These are phyloP conservation scores for Cordyceps cicadae DNA, from an alignment of 2,329 filamentous ascomycete genomes.

Conservation along the genomic window DNA sequence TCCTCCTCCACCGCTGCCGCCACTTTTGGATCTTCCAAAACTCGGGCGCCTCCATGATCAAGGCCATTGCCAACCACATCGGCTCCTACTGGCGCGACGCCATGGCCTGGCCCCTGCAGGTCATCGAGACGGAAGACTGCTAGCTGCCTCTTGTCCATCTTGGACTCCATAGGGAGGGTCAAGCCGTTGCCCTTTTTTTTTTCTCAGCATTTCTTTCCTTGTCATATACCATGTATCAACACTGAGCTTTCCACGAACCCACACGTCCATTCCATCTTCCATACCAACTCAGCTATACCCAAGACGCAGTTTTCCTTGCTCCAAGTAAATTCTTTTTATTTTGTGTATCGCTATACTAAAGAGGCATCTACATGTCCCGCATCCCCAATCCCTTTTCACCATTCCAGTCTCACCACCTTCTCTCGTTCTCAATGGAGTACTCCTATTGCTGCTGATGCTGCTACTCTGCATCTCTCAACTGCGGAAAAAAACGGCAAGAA, in stretches of 20 bases:
- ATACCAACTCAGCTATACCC: too few species aligned
- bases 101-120: slow-evolving; percentile 13
- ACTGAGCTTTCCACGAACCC: neutral
- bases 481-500: neutral
- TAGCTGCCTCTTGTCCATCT: neutral
- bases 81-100: slow-evolving; percentile 14
- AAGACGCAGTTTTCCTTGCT: neutral
- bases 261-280: neutral
- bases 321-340: neutral
- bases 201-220: neutral
- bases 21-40: slow-evolving; percentile 25
- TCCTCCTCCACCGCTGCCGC: slow-evolving; percentile 29
- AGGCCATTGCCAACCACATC: slow-evolving; percentile 12
- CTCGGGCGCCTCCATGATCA: slow-evolving; percentile 12
- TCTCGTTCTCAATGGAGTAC: neutral
- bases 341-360: neutral
- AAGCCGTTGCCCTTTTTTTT: neutral
- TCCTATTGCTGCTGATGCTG: neutral
- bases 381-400: neutral
- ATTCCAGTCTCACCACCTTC: neutral
- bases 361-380: neutral
- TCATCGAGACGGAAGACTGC: slow-evolving; percentile 8
- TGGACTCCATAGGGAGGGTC: neutral
- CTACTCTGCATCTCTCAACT: neutral
- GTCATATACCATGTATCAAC: slow-evolving; percentile 1